A percentile compares a stretch with the other conserved stretches of the same genome.
Evolutionary conservation across 768 basidiomycete genomes (phyloP).

Genomic region (Boletus sp.): DNA sequence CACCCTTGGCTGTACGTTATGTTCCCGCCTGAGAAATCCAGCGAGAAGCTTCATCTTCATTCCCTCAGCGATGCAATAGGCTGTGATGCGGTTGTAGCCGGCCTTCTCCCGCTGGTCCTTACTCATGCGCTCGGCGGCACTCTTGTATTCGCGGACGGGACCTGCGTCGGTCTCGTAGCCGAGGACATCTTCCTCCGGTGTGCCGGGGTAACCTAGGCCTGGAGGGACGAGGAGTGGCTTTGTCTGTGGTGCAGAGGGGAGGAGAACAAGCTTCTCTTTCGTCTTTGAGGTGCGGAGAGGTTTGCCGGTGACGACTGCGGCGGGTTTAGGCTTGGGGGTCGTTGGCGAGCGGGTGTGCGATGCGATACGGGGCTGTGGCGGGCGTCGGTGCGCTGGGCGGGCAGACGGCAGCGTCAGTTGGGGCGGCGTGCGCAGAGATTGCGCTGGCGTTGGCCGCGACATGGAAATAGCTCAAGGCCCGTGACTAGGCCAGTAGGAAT

Average conservation of each 20-base stretch:
- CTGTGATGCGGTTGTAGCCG: constrained; percentile 80
- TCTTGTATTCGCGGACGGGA: constrained; percentile 70
- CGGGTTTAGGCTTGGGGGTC: constrained; percentile 16
- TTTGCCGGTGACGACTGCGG: constrained; percentile 37
- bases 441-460: constrained; percentile 6
- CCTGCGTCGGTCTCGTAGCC: constrained; percentile 68
- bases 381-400: constrained; percentile 25
- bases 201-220: constrained; percentile 12
- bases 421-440: constrained; percentile 13
- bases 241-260: constrained; percentile 89
- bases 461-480: neutral
- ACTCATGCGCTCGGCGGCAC: constrained; percentile 83
- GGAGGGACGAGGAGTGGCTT: constrained; percentile 49
- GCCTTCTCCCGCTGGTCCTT: constrained; percentile 82
- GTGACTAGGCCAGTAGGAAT: too few species aligned
- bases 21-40: constrained; percentile 88
- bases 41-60: constrained; percentile 83
- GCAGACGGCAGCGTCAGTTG: constrained; percentile 25
- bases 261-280: constrained; percentile 84
- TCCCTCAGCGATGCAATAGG: constrained; percentile 84
- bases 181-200: constrained; percentile 46
- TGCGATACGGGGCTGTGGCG: constrained; percentile 19
- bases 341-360: constrained; percentile 16
- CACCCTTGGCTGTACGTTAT: constrained; percentile 81
- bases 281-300: constrained; percentile 85